Percentiles rank a stretch among this genome's conserved stretches.
phyloP scores from a whole-genome alignment of 768 basidiomycete species.

The Grammothele lineata region DNA sequence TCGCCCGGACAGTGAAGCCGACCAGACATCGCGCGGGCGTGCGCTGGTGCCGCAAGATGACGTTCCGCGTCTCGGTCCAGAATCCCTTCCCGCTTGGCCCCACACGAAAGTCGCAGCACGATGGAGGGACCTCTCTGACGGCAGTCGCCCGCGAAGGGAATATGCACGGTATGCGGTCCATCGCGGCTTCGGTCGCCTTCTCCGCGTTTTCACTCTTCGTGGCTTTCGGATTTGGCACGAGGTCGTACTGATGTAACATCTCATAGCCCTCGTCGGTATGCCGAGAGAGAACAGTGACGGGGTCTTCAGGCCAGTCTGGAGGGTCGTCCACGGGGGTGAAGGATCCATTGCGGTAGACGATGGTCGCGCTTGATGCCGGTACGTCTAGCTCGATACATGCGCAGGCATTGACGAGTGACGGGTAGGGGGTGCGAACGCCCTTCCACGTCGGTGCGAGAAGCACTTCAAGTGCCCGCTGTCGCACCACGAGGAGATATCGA shows the following conservation, averaged over 20 bases:
- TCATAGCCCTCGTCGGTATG: constrained; percentile 21
- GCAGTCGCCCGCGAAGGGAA: constrained; percentile 22
- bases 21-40: constrained; percentile 30
- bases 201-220: not conserved
- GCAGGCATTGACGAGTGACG: not conserved
- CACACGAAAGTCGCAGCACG: constrained; percentile 23
- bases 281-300: constrained; percentile 29
- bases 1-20: constrained; percentile 25
- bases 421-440: constrained; percentile 8
- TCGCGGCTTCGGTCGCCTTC: not conserved
- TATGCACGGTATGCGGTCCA: constrained; percentile 21
- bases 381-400: constrained; percentile 19
- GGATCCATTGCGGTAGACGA: constrained; percentile 20
- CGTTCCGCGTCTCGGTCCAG: constrained; percentile 33
- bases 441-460: constrained; percentile 17
- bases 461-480: constrained; percentile 24
- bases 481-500: constrained; percentile 25
- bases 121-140: constrained; percentile 25
- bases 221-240: constrained; percentile 22
- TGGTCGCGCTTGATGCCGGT: constrained; percentile 23
- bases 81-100: constrained; percentile 31
- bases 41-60: constrained; percentile 21
- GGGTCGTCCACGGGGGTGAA: constrained; percentile 14
- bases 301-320: constrained; percentile 27
- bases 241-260: constrained; percentile 27